Base-by-base conservation (phyloP, 2,329 filamentous ascomycete species). In the Trichoderma asperellum region DNA sequence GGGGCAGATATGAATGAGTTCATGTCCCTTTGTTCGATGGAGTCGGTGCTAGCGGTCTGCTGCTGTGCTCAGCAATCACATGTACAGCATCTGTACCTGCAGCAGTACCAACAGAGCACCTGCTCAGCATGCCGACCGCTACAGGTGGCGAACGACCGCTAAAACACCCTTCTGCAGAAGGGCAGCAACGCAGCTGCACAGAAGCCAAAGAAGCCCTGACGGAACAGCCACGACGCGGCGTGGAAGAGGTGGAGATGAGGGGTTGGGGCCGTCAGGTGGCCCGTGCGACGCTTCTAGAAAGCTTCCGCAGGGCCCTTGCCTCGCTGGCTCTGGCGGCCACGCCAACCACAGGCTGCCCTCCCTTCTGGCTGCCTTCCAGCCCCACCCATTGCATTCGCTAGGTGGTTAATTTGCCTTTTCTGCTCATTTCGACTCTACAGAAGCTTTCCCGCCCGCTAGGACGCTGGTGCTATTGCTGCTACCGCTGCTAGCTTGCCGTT, bases 281-380 rank as follows among this genome's bases (percentile, higher is more conserved):
- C 70, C 70, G 72, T 73, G 72, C 71, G 68, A 47, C 59, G 70
- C 68, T 73, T 73, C 72, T 73, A 73, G 72, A 73, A 70, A 70
- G 64, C 68, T 69, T 69, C 68, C 60, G 37, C 57, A 67, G 55
- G 56, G 34, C 55, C 56, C 64, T 67, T 59, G 53, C 56, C 64
- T 52, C 32, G 11, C 56, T 58, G 34, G 29, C 29, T 37, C 56
- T 43, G 16, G 40, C 16, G 40, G 40, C 40, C 29, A 35, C 34
- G 18, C 65, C 43, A 43, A 21, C 65, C 65, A 61, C 34, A 24
- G 47, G 47, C 34, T 34, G 57, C 65, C 65, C 40, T 43, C 40
- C 24, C 24, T 32, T 53, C 34, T 43, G 40, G 18, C 32, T 35
- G 11, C 40, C 16, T 60, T 57, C 57, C 40, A 43, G 18, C 40